phyloP scores from a whole-genome alignment of 371 early-diverging fungal species.

The Lichtheimia hyalospora region DNA sequence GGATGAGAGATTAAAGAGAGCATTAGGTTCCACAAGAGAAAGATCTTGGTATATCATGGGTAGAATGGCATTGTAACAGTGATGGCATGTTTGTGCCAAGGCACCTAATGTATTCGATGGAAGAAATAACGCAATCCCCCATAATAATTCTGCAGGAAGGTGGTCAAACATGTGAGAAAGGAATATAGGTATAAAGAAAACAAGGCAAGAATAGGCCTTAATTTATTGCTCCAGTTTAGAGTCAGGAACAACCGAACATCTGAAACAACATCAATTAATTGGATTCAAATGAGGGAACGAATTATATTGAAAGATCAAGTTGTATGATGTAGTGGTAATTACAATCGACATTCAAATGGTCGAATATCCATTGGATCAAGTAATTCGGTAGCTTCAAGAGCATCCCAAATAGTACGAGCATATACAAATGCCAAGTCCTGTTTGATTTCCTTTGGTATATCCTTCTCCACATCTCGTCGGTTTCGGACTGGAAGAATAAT shows the following conservation, averaged over 20 bases:
- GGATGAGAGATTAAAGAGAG: slow-evolving; percentile 10
- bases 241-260: slow-evolving; percentile 3
- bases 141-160: slow-evolving; percentile 23
- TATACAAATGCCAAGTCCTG: slow-evolving; percentile 68
- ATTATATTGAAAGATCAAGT: slow-evolving; percentile 1
- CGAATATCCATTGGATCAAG: not conserved
- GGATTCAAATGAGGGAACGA: not conserved
- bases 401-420: slow-evolving; percentile 67
- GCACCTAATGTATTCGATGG: slow-evolving; percentile 8
- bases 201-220: not conserved
- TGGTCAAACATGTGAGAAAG: slow-evolving; percentile 18
- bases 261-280: not conserved
- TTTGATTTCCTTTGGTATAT: slow-evolving; percentile 62
- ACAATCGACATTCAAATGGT: slow-evolving; percentile 1
- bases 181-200: not conserved
- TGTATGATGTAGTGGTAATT: not conserved
- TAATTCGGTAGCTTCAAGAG: slow-evolving; percentile 52
- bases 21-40: slow-evolving; percentile 9
- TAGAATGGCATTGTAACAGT: slow-evolving; percentile 22
- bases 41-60: slow-evolving; percentile 24
- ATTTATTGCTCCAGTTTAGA: slow-evolving; percentile 7
- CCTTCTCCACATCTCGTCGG: slow-evolving; percentile 54
- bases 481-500: slow-evolving; percentile 58
- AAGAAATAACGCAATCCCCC: slow-evolving; percentile 20
- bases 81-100: slow-evolving; percentile 23